Base-by-base conservation (phyloP, 2,329 filamentous ascomycete genomes). In the Chrysoporthe austroafricana region DNA sequence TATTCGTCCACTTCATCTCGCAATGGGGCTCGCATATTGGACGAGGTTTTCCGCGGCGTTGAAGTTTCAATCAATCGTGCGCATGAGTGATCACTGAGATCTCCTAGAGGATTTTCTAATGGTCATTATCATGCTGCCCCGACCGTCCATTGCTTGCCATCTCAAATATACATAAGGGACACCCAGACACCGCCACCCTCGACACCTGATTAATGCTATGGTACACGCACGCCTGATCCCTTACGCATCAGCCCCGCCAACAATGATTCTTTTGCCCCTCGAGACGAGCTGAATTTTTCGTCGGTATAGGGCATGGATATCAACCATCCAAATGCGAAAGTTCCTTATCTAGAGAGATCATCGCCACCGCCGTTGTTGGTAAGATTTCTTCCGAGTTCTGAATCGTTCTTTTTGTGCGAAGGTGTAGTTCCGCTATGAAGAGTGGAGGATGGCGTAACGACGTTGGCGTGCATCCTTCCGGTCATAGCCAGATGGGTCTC, bases 91-190 rank as follows among this genome's bases (percentile, higher is more conserved):
- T 71, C 69, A 57, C 66, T 58, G 48, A 62, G 56, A 42, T 50
- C 59, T 60, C 60, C 50, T 57, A 42, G 36, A 21, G 48, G 44
- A 26, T 18, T 14, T 50, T 67, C 68, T 70, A 58, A 58, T 57
- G 63, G 59, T 65, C 61, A 54, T 69, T 54, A 59, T 62, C 68
- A 64, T 63, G 42, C 57, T 66, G 26, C 44, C 46, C 50, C n/a
- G 6, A 57, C 42, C 26, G 39, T 48, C 64, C 64, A 26, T 50
- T 60, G 62, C 57, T 67, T 63, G 65, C 58, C 59, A 63, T 61
- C n/a, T 60, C 52, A 63, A 68, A 63, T 68, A 39, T 70, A 68
- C 54, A 68, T 46, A 60, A 50, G 62, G 59, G 58, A 54, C 62
- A 61, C 43, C 57, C 36, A 60, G 56, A 64, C 44, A 61, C 56